phyloP scores from a whole-genome alignment of 2,329 filamentous ascomycete species.

The Sclerotinia glacialis region DNA sequence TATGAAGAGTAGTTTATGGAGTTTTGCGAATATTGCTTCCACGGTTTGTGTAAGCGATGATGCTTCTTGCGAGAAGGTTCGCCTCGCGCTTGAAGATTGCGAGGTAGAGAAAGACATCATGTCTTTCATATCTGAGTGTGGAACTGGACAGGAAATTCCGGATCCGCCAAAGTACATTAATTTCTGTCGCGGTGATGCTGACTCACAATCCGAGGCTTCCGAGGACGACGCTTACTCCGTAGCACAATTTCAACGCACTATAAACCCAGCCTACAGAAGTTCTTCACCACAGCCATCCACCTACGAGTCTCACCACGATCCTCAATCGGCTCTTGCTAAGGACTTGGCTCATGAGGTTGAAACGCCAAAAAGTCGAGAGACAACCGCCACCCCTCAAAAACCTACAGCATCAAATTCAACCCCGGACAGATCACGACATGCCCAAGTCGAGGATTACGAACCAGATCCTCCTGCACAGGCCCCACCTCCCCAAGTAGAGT shows the following conservation, averaged over 20 bases:
- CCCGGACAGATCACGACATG: slow-evolving; percentile 23
- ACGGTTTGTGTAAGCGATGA: slow-evolving; percentile 98
- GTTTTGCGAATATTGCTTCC: slow-evolving; percentile 93
- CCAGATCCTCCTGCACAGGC: slow-evolving; percentile 36
- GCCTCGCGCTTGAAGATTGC: slow-evolving; percentile 87
- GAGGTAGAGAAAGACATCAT: slow-evolving; percentile 96
- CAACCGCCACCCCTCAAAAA: slow-evolving; percentile 53
- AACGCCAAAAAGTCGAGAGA: slow-evolving; percentile 46
- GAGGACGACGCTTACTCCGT: slow-evolving; percentile 91
- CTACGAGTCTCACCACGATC: slow-evolving; percentile 89
- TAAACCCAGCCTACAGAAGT: slow-evolving; percentile 93
- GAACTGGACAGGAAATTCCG: slow-evolving; percentile 95
- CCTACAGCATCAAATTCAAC: slow-evolving; percentile 30
- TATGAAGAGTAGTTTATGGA: slow-evolving; percentile 96
- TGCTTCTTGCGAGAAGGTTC: slow-evolving; percentile 92
- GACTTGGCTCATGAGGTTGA: slow-evolving; percentile 60
- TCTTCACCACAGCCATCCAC: slow-evolving; percentile 94
- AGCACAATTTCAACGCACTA: slow-evolving; percentile 90
- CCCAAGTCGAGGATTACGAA: slow-evolving; percentile 34
- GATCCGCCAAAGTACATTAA: slow-evolving; percentile 98
- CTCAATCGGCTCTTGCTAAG: slow-evolving; percentile 68
- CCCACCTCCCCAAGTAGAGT: slow-evolving; percentile 8
- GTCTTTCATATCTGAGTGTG: slow-evolving; percentile 80
- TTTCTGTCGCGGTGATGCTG: slow-evolving; percentile 87
- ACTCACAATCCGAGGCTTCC: slow-evolving; percentile 76